Percentiles rank a stretch among this genome's conserved stretches.
Conservation (phyloP, 345 rosid genomes). For the Citrus sp. region DNA sequence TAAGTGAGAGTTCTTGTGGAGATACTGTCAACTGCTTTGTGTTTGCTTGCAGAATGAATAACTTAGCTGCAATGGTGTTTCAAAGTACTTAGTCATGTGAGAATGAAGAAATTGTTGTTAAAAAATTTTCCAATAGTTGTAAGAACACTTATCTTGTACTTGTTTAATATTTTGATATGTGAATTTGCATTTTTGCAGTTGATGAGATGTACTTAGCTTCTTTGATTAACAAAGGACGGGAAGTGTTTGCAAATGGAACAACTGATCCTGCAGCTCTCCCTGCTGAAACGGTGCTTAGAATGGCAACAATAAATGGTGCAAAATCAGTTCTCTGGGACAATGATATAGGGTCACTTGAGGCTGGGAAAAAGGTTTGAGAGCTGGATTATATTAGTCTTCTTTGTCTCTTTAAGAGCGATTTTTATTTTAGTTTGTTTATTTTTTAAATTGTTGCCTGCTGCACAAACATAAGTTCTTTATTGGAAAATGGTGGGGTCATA, state of each 20-base stretch:
- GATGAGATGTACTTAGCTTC: constrained; percentile 79
- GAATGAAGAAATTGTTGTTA: not conserved
- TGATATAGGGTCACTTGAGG: constrained; percentile 72
- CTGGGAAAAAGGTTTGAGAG: constrained; percentile 54
- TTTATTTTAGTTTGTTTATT: too few relatives aligned
- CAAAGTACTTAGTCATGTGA: not conserved
- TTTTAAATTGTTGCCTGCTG: not conserved
- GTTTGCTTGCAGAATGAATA: not conserved
- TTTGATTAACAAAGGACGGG: constrained; percentile 59
- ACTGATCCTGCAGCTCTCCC: constrained; percentile 67
- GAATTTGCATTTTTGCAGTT: constrained; percentile 32
- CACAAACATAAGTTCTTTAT: not conserved
- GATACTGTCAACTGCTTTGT: not conserved
- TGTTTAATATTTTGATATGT: constrained; percentile 4
- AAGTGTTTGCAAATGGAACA: constrained; percentile 39
- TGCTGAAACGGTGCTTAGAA: constrained; percentile 56
- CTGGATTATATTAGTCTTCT: not conserved
- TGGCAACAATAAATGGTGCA: constrained; percentile 67
- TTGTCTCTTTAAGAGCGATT: not conserved
- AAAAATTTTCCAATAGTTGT: not conserved
- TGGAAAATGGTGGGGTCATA: not conserved
- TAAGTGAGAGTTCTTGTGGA: not conserved
- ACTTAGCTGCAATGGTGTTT: not conserved
- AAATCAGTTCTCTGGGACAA: constrained; percentile 67
- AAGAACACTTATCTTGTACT: not conserved